phyloP scores from a whole-genome alignment of 768 basidiomycete genomes.

The Gymnopilus dilepis region DNA sequence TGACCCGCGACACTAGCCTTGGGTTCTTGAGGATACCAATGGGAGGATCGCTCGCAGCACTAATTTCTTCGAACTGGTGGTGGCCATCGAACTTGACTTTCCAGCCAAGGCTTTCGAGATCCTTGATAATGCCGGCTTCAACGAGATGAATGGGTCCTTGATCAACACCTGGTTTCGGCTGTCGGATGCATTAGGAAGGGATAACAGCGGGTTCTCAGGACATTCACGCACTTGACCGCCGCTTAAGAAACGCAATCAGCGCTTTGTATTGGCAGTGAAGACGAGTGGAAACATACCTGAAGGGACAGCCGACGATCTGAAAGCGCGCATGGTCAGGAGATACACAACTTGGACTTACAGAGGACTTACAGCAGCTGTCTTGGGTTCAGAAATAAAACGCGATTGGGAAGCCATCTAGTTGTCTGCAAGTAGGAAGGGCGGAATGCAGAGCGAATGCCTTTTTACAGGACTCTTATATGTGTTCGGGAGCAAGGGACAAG shows the following conservation, averaged over 20 bases:
- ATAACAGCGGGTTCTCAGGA: not conserved
- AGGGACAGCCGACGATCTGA: slow-evolving; percentile 94
- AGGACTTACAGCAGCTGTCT: slow-evolving; percentile 78
- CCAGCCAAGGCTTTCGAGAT: slow-evolving; percentile 85
- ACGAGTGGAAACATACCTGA: slow-evolving; percentile 66
- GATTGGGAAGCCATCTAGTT: slow-evolving; percentile 36
- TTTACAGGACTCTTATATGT: slow-evolving; percentile 6
- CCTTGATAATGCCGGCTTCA: slow-evolving; percentile 80
- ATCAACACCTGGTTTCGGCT: slow-evolving; percentile 85
- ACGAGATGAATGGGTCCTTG: slow-evolving; percentile 89
- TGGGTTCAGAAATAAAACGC: slow-evolving; percentile 67
- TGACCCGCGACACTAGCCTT: slow-evolving; percentile 82
- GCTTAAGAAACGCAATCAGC: slow-evolving; percentile 37
- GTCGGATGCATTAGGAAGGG: slow-evolving; percentile 18
- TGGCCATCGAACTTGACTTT: slow-evolving; percentile 89
- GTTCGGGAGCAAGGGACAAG: slow-evolving; percentile 20
- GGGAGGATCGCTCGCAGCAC: slow-evolving; percentile 68
- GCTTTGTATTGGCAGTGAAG: slow-evolving; percentile 9
- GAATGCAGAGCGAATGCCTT: not conserved
- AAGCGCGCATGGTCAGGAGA: slow-evolving; percentile 17
- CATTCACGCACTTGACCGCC: slow-evolving; percentile 63
- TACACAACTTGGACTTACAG: not conserved
- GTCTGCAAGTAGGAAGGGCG: slow-evolving; percentile 8
- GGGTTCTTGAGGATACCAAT: slow-evolving; percentile 93
- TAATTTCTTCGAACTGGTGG: slow-evolving; percentile 84